phyloP scores from a whole-genome alignment of 495 filamentous ascomycete genomes.

The Xylaria acuta region DNA sequence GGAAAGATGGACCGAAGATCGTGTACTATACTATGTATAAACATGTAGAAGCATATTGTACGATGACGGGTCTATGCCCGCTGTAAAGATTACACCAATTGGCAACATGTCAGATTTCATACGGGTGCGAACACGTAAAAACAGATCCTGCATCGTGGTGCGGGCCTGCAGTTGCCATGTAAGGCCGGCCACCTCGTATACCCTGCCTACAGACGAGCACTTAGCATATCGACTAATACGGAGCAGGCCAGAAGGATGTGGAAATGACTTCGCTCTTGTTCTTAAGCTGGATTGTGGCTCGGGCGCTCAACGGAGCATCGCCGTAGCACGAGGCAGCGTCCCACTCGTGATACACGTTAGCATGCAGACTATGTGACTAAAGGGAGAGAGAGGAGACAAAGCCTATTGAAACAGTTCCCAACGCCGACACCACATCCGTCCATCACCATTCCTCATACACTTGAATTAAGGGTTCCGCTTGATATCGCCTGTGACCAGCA shows the following conservation, averaged over 20 bases:
- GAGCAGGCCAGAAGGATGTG: slow-evolving; percentile 18
- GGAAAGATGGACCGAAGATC: neutral
- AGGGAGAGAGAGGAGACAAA: slow-evolving; percentile 43
- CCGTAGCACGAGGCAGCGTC: slow-evolving; percentile 37
- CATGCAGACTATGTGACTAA: slow-evolving; percentile 39
- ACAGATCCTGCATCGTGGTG: neutral
- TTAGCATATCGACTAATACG: slow-evolving; percentile 38
- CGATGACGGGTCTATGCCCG: neutral
- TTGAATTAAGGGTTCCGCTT: slow-evolving; percentile 8
- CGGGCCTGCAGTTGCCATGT: neutral
- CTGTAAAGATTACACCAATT: neutral
- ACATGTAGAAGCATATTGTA: neutral
- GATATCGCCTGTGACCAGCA: slow-evolving; percentile 30
- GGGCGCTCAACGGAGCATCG: slow-evolving; percentile 29
- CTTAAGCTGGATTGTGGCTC: slow-evolving; percentile 33
- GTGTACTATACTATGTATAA: slow-evolving; percentile 18
- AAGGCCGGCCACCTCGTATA: neutral
- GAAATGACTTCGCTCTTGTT: slow-evolving; percentile 37
- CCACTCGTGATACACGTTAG: slow-evolving; percentile 41
- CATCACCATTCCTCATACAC: slow-evolving; percentile 15
- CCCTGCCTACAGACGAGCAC: slow-evolving; percentile 31
- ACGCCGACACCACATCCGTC: slow-evolving; percentile 19
- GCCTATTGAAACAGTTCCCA: slow-evolving; percentile 35
- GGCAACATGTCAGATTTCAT: slow-evolving; percentile 6
- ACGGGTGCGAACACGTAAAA: neutral